Percentiles rank a stretch among this genome's conserved stretches.
These are phyloP conservation scores for Apium graveolens DNA, from an alignment of 129 eudicot species.

Conservation along the genomic window DNA sequence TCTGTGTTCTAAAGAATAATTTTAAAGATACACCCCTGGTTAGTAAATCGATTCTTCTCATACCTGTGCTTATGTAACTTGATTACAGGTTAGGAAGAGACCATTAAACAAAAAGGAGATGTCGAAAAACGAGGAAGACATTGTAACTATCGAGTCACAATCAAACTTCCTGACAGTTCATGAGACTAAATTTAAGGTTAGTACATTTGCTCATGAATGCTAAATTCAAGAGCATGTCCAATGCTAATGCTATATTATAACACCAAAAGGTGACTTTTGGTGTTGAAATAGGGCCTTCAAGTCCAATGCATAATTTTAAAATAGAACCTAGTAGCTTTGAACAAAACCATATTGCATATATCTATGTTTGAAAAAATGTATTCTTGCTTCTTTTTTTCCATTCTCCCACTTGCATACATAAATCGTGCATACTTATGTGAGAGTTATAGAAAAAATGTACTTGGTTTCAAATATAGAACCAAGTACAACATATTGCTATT, in stretches of 20 bases:
- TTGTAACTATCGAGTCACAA: conserved; percentile 49
- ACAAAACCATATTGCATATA: background rate
- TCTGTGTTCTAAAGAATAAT: too few species aligned
- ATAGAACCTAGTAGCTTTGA: background rate
- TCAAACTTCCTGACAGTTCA: conserved; percentile 72
- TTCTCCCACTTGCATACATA: too few species aligned
- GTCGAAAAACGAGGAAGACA: conserved; percentile 92
- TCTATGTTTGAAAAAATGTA: background rate
- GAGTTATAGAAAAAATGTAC: too few species aligned
- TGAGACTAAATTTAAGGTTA: conserved; percentile 93
- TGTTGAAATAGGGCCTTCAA: too few species aligned
- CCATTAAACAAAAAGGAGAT: conserved; percentile 93
- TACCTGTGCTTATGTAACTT: conserved; percentile 14
- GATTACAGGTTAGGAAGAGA: conserved; percentile 86
- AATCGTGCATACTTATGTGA: too few species aligned
- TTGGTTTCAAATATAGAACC: background rate
- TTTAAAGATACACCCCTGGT: background rate
- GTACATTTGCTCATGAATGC: conserved; percentile 7
- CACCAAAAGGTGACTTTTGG: background rate
- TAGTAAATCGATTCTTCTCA: conserved; percentile 1
- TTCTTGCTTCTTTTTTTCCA: background rate
- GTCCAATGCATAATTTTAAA: background rate
- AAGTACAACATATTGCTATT: background rate
- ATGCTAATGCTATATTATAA: background rate
- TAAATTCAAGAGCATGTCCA: background rate